phyloP scores from a whole-genome alignment of 768 basidiomycete species.

The Rhizopogon sp. region DNA sequence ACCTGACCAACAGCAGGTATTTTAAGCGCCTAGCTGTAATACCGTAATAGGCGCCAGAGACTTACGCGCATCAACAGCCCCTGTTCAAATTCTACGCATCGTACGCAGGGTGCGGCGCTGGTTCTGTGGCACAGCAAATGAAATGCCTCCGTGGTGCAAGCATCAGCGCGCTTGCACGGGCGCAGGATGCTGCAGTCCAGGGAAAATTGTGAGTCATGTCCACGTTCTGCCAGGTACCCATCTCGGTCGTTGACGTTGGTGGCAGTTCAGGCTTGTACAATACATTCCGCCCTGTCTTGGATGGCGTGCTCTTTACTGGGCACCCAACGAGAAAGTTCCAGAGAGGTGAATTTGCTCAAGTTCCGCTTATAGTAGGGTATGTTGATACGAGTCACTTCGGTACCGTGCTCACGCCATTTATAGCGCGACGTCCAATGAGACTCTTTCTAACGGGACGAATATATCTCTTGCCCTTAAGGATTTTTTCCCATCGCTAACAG shows the following conservation, averaged over 20 bases:
- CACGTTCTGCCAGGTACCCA: background rate
- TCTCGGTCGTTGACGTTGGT: background rate
- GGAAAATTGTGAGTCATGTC: conserved; percentile 35
- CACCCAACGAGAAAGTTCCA: conserved; percentile 44
- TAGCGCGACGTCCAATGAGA: conserved; percentile 58
- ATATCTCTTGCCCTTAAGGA: conserved; percentile 31
- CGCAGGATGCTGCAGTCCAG: conserved; percentile 44
- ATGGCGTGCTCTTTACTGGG: conserved; percentile 46
- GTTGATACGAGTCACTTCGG: conserved; percentile 8
- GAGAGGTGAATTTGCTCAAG: conserved; percentile 39
- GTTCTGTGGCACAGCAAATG: conserved; percentile 30
- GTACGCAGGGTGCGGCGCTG: conserved; percentile 44
- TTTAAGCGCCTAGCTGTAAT: conserved; percentile 5
- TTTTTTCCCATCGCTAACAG: conserved; percentile 43
- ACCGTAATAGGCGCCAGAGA: background rate
- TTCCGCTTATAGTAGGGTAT: conserved; percentile 58
- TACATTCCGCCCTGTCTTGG: conserved; percentile 49
- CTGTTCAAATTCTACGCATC: conserved; percentile 48
- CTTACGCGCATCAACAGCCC: conserved; percentile 27
- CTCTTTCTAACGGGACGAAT: conserved; percentile 37
- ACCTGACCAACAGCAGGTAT: conserved; percentile 50
- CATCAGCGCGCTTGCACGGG: conserved; percentile 46
- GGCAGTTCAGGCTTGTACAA: conserved; percentile 39
- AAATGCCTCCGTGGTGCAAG: conserved; percentile 45
- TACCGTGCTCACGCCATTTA: background rate